These are phyloP conservation scores for Lanmaoa pseudosensibilis DNA, from an alignment of 768 basidiomycete species.

Conservation along the genomic window DNA sequence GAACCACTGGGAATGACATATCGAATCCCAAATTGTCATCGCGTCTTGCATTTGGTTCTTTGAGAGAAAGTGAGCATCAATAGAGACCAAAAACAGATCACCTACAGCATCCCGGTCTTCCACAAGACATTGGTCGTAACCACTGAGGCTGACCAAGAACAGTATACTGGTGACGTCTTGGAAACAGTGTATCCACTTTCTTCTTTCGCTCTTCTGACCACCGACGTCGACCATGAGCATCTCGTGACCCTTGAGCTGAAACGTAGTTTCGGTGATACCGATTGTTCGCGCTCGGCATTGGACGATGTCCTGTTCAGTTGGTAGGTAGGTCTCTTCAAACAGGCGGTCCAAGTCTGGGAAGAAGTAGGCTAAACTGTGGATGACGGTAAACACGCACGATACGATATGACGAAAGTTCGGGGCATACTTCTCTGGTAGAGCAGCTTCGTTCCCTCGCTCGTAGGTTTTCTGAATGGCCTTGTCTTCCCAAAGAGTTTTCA, in stretches of 20 bases:
- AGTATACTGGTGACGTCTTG: constrained; percentile 93
- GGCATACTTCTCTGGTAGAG: constrained; percentile 83
- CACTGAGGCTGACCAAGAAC: constrained; percentile 87
- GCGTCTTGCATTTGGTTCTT: constrained; percentile 99
- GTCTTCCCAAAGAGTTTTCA: constrained; percentile 77
- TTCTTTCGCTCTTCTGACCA: constrained; percentile 89
- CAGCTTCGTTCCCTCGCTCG: constrained; percentile 83
- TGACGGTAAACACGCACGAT: neutral
- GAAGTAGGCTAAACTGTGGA: constrained; percentile 66
- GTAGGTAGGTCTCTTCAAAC: constrained; percentile 70
- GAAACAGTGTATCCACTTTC: constrained; percentile 96
- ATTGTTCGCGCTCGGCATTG: constrained; percentile 84
- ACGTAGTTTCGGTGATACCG: constrained; percentile 87
- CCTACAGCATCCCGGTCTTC: constrained; percentile 89
- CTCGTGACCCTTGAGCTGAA: constrained; percentile 73
- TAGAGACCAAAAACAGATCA: constrained; percentile 13
- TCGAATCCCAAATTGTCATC: constrained; percentile 98
- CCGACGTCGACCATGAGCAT: constrained; percentile 94
- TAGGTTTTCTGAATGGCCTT: constrained; percentile 72
- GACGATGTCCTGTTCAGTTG: constrained; percentile 86
- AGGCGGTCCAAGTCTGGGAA: constrained; percentile 77
- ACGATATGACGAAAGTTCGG: neutral
- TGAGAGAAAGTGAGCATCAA: neutral
- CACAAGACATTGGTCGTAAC: constrained; percentile 92
- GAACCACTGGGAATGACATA: constrained; percentile 98